These are phyloP conservation scores for Cicer cuneatum DNA, from an alignment of 306 rosid species.

Conservation along the genomic window DNA sequence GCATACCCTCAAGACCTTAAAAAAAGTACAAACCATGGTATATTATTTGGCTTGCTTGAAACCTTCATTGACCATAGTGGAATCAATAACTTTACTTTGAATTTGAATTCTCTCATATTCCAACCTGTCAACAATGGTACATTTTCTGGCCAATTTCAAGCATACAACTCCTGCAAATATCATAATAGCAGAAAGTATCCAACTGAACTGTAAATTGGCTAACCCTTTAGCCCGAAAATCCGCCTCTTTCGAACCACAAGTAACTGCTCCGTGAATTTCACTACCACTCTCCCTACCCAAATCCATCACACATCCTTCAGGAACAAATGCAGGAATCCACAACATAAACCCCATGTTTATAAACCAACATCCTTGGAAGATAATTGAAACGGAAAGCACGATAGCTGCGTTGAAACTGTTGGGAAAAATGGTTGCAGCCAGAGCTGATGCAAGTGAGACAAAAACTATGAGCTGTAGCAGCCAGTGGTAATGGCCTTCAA, in stretches of 20 bases:
- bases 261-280: slow-evolving; percentile 67
- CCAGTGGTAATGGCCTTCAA: slow-evolving; percentile 96
- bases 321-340: slow-evolving; percentile 71
- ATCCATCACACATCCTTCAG: slow-evolving; percentile 68
- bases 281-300: slow-evolving; percentile 39
- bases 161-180: slow-evolving; percentile 60
- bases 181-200: slow-evolving; percentile 74
- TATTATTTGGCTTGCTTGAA: slow-evolving; percentile 54
- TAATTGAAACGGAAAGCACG: slow-evolving; percentile 72
- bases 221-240: slow-evolving; percentile 77
- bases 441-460: slow-evolving; percentile 58
- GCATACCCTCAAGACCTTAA: slow-evolving; percentile 24
- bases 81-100: slow-evolving; percentile 58
- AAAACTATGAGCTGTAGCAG: slow-evolving; percentile 78
- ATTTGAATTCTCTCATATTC: slow-evolving; percentile 83
- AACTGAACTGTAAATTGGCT: slow-evolving; percentile 91
- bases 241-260: slow-evolving; percentile 65
- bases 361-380: slow-evolving; percentile 93
- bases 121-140: slow-evolving; percentile 48
- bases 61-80: slow-evolving; percentile 50
- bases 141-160: slow-evolving; percentile 62
- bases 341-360: slow-evolving; percentile 83
- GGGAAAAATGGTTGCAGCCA: slow-evolving; percentile 67
- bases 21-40: slow-evolving; percentile 16
- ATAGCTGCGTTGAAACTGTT: slow-evolving; percentile 74